Evolutionary conservation across 768 basidiomycete species (phyloP).

Genomic region (Panellus pusillus): DNA sequence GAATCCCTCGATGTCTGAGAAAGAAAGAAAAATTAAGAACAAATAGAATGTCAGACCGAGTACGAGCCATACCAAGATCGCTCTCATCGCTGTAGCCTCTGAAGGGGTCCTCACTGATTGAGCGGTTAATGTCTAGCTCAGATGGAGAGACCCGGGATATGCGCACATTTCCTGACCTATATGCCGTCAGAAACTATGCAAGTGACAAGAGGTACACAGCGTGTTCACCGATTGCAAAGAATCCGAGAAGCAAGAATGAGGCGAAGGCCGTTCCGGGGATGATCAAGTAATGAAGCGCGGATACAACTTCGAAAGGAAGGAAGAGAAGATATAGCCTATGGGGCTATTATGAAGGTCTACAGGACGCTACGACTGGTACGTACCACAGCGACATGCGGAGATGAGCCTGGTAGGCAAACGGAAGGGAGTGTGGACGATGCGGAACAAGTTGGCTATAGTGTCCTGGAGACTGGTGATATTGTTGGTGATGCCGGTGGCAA

Average conservation of each 20-base stretch:
- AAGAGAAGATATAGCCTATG: conserved; percentile 34
- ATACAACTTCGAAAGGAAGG: conserved; percentile 54
- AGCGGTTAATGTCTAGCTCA: not conserved
- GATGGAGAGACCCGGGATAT: not conserved
- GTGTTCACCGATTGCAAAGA: conserved; percentile 58
- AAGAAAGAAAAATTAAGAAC: conserved; percentile 14
- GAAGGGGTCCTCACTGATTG: conserved; percentile 61
- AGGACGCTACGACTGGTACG: conserved; percentile 16
- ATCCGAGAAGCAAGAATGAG: conserved; percentile 62
- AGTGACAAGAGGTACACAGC: not conserved
- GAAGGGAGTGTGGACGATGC: conserved; percentile 67
- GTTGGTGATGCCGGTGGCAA: conserved; percentile 50
- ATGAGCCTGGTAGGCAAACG: conserved; percentile 71
- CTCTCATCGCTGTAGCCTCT: conserved; percentile 68
- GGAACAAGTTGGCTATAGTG: conserved; percentile 56
- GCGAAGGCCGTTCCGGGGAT: conserved; percentile 66
- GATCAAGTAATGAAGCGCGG: conserved; percentile 44
- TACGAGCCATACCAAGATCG: conserved; percentile 51
- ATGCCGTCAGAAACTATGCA: not conserved
- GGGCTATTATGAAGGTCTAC: not conserved
- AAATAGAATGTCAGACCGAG: not conserved
- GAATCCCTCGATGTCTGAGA: conserved; percentile 62
- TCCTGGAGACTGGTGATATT: conserved; percentile 54
- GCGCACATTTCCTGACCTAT: conserved; percentile 53
- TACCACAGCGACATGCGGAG: conserved; percentile 62